Evolutionary conservation across 768 basidiomycete genomes (phyloP).

Genomic region (Tulasnella sp.): DNA sequence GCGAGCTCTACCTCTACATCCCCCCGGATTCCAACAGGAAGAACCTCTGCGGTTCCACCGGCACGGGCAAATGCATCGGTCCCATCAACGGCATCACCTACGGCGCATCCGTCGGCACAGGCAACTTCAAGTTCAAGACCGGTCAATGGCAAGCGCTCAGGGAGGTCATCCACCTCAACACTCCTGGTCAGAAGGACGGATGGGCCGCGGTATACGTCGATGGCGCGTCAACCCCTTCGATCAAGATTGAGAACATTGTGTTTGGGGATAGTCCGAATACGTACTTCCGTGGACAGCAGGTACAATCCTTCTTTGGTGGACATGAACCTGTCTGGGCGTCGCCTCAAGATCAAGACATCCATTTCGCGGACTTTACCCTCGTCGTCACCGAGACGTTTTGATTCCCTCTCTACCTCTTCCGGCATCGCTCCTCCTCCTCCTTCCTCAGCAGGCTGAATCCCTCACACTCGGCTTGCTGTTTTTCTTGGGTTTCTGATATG

Average conservation of each 20-base stretch:
- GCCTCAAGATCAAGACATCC: slow-evolving; percentile 9
- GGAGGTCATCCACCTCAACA: slow-evolving; percentile 65
- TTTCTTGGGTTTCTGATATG: neutral
- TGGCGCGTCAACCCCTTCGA: neutral
- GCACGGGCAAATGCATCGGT: slow-evolving; percentile 35
- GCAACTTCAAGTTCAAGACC: slow-evolving; percentile 49
- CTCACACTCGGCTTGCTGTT: neutral
- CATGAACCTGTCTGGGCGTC: neutral
- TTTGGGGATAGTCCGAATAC: neutral
- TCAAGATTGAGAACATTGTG: neutral
- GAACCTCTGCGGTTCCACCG: slow-evolving; percentile 35
- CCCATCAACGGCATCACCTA: slow-evolving; percentile 27
- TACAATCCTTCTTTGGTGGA: slow-evolving; percentile 7
- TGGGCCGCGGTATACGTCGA: slow-evolving; percentile 21
- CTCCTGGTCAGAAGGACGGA: slow-evolving; percentile 61
- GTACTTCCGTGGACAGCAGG: neutral
- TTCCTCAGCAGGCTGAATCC: neutral
- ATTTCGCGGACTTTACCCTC: slow-evolving; percentile 11
- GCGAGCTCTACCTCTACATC: slow-evolving; percentile 64
- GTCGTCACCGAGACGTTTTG: neutral
- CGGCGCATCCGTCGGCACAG: slow-evolving; percentile 59
- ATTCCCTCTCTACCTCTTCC: no score
- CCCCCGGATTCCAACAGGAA: slow-evolving; percentile 27
- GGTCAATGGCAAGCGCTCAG: slow-evolving; percentile 57
- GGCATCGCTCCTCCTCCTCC: no score